Percentiles rank a stretch among this genome's conserved stretches.
Evolutionary conservation across 768 basidiomycete genomes (phyloP).

Genomic region (Pleurotus eryngii): DNA sequence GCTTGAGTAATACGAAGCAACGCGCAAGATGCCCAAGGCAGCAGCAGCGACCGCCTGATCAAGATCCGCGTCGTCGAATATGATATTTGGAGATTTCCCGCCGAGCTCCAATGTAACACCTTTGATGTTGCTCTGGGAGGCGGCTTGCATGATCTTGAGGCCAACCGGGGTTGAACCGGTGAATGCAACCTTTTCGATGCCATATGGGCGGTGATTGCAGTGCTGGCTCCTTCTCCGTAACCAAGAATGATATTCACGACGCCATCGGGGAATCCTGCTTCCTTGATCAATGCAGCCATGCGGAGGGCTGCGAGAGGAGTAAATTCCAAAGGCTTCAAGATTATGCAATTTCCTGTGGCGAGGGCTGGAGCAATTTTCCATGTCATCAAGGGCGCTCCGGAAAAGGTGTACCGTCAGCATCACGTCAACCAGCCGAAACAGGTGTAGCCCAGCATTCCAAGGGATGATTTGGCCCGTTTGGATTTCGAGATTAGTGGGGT

Average conservation of each 20-base stretch:
- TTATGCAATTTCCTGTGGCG: slow-evolving; percentile 75
- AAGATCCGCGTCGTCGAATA: slow-evolving; percentile 72
- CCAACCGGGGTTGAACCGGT: slow-evolving; percentile 67
- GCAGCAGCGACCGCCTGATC: slow-evolving; percentile 75
- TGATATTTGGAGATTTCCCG: slow-evolving; percentile 68
- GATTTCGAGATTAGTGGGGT: slow-evolving; percentile 19
- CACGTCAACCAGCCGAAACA: too few species aligned
- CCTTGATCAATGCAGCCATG: slow-evolving; percentile 45
- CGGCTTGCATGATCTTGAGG: slow-evolving; percentile 73
- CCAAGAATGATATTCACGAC: slow-evolving; percentile 69
- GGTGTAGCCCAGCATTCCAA: slow-evolving; percentile 49
- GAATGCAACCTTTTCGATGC: slow-evolving; percentile 75
- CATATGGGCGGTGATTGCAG: slow-evolving; percentile 58
- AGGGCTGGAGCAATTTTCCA: slow-evolving; percentile 85
- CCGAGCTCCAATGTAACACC: slow-evolving; percentile 80
- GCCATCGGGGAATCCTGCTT: slow-evolving; percentile 71
- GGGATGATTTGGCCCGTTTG: slow-evolving; percentile 45
- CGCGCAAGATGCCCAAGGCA: slow-evolving; percentile 69
- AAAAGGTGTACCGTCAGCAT: background rate
- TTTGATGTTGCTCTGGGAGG: slow-evolving; percentile 82
- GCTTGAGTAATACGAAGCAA: slow-evolving; percentile 2
- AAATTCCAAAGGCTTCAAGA: slow-evolving; percentile 79
- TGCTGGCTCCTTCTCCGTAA: slow-evolving; percentile 56
- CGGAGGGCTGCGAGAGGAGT: slow-evolving; percentile 62
- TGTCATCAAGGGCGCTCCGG: slow-evolving; percentile 51